A percentile compares a stretch with the other conserved stretches of the same genome.
phyloP scores from a whole-genome alignment of 1,284 basidiomycete genomes.

The Meripilus lineatus region DNA sequence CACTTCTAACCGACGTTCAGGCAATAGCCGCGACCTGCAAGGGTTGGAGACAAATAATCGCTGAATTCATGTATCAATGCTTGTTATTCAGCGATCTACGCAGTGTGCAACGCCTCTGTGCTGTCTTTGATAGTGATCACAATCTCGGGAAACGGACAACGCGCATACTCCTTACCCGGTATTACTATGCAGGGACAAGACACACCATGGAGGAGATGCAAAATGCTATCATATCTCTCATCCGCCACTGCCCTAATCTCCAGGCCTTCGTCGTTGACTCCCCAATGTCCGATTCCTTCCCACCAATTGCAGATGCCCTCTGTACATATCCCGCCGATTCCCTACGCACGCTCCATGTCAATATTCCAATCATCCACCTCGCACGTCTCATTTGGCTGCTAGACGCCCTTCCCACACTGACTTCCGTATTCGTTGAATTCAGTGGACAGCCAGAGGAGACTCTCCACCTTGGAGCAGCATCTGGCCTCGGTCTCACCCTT shows the following conservation, averaged over 20 bases:
- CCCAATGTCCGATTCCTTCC: slow-evolving; percentile 51
- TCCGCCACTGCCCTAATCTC: slow-evolving; percentile 61
- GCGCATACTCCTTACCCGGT: slow-evolving; percentile 56
- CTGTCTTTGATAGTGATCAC: slow-evolving; percentile 43
- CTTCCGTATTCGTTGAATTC: slow-evolving; percentile 52
- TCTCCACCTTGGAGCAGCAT: slow-evolving; percentile 50
- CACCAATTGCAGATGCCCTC: slow-evolving; percentile 57
- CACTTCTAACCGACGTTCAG: slow-evolving; percentile 29
- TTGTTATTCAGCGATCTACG: slow-evolving; percentile 56
- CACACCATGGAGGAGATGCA: slow-evolving; percentile 40
- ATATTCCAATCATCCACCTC: slow-evolving; percentile 46
- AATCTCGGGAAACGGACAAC: slow-evolving; percentile 61
- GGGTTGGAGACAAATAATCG: slow-evolving; percentile 39
- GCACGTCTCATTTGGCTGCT: slow-evolving; percentile 66
- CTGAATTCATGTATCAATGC: slow-evolving; percentile 60
- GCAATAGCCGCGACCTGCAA: slow-evolving; percentile 57
- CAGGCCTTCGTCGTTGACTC: slow-evolving; percentile 64
- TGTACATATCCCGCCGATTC: slow-evolving; percentile 41
- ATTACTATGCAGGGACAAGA: slow-evolving; percentile 30
- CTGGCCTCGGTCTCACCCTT: slow-evolving; percentile 50
- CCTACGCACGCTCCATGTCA: slow-evolving; percentile 56
- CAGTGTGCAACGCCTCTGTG: slow-evolving; percentile 43
- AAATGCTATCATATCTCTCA: slow-evolving; percentile 43
- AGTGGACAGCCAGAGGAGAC: slow-evolving; percentile 27
- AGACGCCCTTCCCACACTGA: slow-evolving; percentile 48